Evolutionary conservation across 2,329 filamentous ascomycete genomes (phyloP).

Genomic region (Colletotrichum sp.): DNA sequence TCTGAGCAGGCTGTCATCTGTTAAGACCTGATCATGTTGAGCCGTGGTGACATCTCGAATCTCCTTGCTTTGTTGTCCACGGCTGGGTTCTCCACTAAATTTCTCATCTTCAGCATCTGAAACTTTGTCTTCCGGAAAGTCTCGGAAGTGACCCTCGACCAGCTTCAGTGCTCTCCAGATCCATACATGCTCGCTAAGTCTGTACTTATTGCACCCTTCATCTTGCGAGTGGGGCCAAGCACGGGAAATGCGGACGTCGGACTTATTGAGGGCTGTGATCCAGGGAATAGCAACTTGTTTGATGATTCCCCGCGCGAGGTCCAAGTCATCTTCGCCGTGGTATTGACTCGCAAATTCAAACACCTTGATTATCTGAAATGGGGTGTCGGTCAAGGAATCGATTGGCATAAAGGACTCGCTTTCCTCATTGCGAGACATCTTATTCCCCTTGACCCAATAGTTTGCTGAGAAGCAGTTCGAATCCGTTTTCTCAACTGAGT

Average conservation of each 20-base stretch:
- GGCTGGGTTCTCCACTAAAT: too few relatives aligned
- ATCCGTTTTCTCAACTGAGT: not conserved
- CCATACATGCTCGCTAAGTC: not conserved
- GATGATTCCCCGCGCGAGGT: not conserved
- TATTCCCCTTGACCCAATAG: not conserved
- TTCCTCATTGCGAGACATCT: not conserved
- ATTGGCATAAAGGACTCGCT: not conserved
- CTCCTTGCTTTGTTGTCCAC: not conserved
- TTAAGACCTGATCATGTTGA: not conserved
- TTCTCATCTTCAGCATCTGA: too few relatives aligned
- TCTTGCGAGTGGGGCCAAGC: not conserved
- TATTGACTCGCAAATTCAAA: not conserved
- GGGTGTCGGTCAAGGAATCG: not conserved
- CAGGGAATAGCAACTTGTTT: fast-evolving
- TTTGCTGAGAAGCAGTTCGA: not conserved
- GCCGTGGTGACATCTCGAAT: fast-evolving
- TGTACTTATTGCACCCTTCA: not conserved
- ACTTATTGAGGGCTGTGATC: not conserved
- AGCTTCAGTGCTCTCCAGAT: not conserved
- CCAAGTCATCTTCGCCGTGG: not conserved
- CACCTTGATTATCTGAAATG: not conserved
- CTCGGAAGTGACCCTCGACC: not conserved
- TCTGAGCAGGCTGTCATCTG: fast-evolving
- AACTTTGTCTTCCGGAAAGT: not conserved
- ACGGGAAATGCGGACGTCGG: too few relatives aligned